These are phyloP conservation scores for Vitis hybrid DNA, from an alignment of 177 flowering plant species.

Conservation along the genomic window DNA sequence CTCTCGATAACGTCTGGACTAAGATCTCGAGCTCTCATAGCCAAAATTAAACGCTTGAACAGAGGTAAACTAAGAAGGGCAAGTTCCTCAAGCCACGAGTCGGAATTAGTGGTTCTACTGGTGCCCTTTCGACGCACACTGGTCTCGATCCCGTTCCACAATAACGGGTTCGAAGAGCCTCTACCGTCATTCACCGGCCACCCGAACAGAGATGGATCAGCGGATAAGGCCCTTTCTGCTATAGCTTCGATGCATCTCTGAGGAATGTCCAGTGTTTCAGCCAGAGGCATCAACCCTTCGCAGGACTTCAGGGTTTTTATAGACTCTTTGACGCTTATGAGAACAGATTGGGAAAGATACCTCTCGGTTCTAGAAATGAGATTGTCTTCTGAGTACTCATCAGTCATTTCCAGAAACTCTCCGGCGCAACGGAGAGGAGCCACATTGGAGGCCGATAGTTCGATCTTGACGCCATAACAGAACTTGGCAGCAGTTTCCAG, in stretches of 20 bases:
- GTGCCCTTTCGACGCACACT: constrained; percentile 25
- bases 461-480: constrained; percentile 92
- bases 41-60: constrained; percentile 58
- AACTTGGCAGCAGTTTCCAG: constrained; percentile 89
- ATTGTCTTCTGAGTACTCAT: constrained; percentile 77
- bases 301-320: constrained; percentile 68
- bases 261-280: constrained; percentile 54
- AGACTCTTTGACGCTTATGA: constrained; percentile 56
- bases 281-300: constrained; percentile 52
- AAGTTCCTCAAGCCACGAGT: constrained; percentile 75
- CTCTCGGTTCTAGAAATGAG: constrained; percentile 77
- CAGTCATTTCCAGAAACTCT: constrained; percentile 85
- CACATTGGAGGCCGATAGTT: constrained; percentile 57
- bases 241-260: constrained; percentile 73
- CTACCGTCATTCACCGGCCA: constrained; percentile 76
- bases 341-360: constrained; percentile 56
- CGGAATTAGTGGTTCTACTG: constrained; percentile 9
- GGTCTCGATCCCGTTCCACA: constrained; percentile 59
- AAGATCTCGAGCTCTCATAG: constrained; percentile 59
- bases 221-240: constrained; percentile 47
- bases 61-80: constrained; percentile 45
- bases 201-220: constrained; percentile 76
- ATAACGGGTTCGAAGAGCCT: constrained; percentile 28
- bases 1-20: constrained; percentile 64
- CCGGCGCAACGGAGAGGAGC: constrained; percentile 93